Conservation (phyloP, 805 yeast genomes). For the Candida yuanshanica region DNA sequence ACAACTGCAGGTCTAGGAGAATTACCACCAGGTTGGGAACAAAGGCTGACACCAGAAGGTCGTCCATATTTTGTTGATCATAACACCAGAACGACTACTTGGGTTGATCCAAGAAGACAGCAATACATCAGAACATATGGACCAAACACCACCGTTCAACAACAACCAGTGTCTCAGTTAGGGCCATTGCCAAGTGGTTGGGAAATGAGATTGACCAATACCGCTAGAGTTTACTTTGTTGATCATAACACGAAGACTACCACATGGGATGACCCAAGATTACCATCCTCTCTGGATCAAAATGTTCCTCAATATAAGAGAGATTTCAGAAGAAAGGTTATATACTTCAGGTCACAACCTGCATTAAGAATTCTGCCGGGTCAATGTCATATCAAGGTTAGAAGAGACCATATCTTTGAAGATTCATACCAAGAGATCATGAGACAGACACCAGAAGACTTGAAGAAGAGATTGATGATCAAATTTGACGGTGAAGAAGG, state of each 20-base stretch:
- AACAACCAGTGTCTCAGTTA: conserved; percentile 94
- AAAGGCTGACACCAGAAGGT: conserved; percentile 95
- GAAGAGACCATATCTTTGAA: conserved; percentile 94
- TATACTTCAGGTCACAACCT: conserved; percentile 97
- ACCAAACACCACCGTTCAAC: conserved; percentile 85
- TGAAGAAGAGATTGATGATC: conserved; percentile 96
- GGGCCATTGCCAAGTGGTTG: conserved; percentile 99
- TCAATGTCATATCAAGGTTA: conserved; percentile 95
- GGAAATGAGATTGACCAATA: conserved; percentile 99
- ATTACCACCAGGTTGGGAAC: conserved; percentile 99
- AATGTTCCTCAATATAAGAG: conserved; percentile 99
- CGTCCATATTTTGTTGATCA: conserved; percentile 98
- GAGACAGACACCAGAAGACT: conserved; percentile 98
- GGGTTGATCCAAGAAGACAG: conserved; percentile 99
- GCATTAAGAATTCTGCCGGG: conserved; percentile 96
- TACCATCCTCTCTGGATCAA: conserved; percentile 95
- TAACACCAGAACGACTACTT: conserved; percentile 98
- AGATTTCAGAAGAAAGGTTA: conserved; percentile 95
- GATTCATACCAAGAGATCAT: conserved; percentile 97
- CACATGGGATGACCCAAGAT: conserved; percentile 99
- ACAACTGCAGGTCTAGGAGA: conserved; percentile 96
- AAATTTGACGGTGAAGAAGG: conserved; percentile 99
- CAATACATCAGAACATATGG: conserved; percentile 96
- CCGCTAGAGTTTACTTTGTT: conserved; percentile 97
- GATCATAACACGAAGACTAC: conserved; percentile 99